Conservation (phyloP, 495 filamentous ascomycete species). For the Cercophora samala region DNA sequence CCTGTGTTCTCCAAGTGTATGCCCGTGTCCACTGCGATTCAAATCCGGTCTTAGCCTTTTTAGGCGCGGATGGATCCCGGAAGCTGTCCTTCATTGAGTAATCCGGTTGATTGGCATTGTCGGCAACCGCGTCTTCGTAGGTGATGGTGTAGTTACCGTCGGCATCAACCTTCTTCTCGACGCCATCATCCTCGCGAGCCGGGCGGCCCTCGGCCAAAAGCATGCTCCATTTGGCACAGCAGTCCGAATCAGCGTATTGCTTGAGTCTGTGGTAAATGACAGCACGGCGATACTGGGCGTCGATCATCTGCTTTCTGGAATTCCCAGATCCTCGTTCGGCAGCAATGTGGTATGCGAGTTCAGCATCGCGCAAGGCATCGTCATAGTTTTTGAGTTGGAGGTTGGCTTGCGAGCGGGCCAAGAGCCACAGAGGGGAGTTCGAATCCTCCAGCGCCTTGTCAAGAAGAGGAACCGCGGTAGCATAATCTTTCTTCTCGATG, state of each 20-base stretch:
- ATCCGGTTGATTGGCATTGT: slow-evolving; percentile 32
- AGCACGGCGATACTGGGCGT: slow-evolving; percentile 76
- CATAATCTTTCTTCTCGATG: slow-evolving; percentile 59
- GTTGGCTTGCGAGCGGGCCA: slow-evolving; percentile 82
- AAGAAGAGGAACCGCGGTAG: slow-evolving; percentile 64
- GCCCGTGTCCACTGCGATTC: slow-evolving; percentile 37
- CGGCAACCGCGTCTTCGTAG: slow-evolving; percentile 26
- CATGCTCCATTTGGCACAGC: slow-evolving; percentile 66
- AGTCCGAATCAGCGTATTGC: slow-evolving; percentile 70
- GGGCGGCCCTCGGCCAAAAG: slow-evolving; percentile 48
- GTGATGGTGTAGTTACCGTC: slow-evolving; percentile 40
- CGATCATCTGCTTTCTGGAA: slow-evolving; percentile 74
- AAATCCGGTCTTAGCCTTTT: slow-evolving; percentile 24
- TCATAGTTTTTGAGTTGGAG: slow-evolving; percentile 54
- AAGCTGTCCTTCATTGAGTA: background rate
- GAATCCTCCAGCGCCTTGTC: slow-evolving; percentile 71
- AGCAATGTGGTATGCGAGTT: slow-evolving; percentile 68
- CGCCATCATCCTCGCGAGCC: slow-evolving; percentile 41
- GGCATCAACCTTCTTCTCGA: slow-evolving; percentile 38
- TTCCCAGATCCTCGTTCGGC: slow-evolving; percentile 55
- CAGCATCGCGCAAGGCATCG: slow-evolving; percentile 74
- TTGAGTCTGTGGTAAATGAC: slow-evolving; percentile 68
- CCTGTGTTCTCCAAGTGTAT: slow-evolving; percentile 41
- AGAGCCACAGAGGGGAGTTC: slow-evolving; percentile 74
- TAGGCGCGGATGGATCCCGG: background rate